Base-by-base conservation (phyloP, 371 early-diverging fungal species). In the Mortierella sp. region DNA sequence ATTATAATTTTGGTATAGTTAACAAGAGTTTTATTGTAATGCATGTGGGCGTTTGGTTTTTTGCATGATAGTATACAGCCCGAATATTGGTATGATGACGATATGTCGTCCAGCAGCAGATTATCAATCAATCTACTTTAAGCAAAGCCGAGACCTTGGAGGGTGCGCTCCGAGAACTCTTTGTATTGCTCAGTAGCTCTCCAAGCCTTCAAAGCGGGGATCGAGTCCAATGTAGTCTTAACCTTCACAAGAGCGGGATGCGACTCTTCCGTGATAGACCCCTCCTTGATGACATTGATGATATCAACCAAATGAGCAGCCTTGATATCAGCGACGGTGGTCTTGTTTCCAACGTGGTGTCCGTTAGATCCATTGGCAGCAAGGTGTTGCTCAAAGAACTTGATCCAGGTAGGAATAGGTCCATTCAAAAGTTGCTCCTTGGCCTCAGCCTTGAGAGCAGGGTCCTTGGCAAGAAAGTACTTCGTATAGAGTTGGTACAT, bases 301-400 rank as follows among this genome's bases (percentile, higher is more conserved):
- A 70, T 24, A 5, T 9, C 2, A 28, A 75, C 32, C 61, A 70
- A 2, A 10, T 37, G 12, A n/a, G 28, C 40, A 22, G 72, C 57
- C 61, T 32, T 45, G 54, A 71, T 52, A 51, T 77, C 77, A 3
- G 77, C 68, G 16, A 71, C 22, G 1, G 72, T 49, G 8, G 39
- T 3, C 49, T 61, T 57, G 54, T 54, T 57, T 16, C 71, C 72
- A 10, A 77, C 26, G 26, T 67, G 71, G 47, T 77, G 77, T n/a
- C 77, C 77, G 28, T 71, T 77, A 30, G 64, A 16, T 57, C 71
- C 71, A 37, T 66, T 66, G 52, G 30, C 67, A 30, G 22, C 30
- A 49, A 76, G 39, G 30, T 71, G 68, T 28, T 64, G n/a, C 66
- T 77, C 78, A 40, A 68, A 64, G 58, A 37, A 3, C 30, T 55